Conservation (phyloP, 176 grass and related monocot species). For the Neostapfia colusana region DNA sequence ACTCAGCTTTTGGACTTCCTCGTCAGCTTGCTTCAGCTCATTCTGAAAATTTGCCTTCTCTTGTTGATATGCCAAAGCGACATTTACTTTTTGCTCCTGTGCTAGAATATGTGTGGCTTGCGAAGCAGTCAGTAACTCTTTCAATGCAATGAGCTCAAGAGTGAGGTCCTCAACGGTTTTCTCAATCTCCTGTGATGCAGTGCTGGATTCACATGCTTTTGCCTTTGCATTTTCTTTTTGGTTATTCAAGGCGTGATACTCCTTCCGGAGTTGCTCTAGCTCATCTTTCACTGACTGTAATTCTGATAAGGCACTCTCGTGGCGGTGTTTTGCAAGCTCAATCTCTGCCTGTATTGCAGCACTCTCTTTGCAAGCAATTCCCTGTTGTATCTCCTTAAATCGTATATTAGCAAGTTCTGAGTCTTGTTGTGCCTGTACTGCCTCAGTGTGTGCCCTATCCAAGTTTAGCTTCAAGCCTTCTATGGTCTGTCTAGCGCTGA, state of each 20-base stretch:
- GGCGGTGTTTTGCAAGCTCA: slow-evolving; percentile 54
- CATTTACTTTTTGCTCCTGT: slow-evolving; percentile 59
- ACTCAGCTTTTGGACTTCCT: slow-evolving; percentile 49
- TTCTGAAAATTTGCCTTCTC: slow-evolving; percentile 61
- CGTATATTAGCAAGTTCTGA: slow-evolving; percentile 58
- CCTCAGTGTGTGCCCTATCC: slow-evolving; percentile 60
- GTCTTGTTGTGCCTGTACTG: slow-evolving; percentile 67
- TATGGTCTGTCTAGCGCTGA: slow-evolving; percentile 43
- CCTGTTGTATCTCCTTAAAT: slow-evolving; percentile 64
- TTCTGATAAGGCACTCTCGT: slow-evolving; percentile 47
- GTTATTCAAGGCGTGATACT: slow-evolving; percentile 52
- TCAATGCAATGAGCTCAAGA: slow-evolving; percentile 53
- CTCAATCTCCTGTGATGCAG: slow-evolving; percentile 54
- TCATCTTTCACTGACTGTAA: slow-evolving; percentile 65
- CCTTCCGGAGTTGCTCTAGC: slow-evolving; percentile 55
- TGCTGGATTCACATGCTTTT: slow-evolving; percentile 47
- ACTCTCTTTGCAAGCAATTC: slow-evolving; percentile 52
- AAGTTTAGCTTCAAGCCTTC: slow-evolving; percentile 69
- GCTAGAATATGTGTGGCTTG: slow-evolving; percentile 63
- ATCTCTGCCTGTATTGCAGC: slow-evolving; percentile 62
- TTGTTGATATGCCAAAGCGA: slow-evolving; percentile 52
- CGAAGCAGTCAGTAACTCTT: slow-evolving; percentile 55
- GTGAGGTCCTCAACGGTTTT: slow-evolving; percentile 60
- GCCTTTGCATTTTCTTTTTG: slow-evolving; percentile 46
- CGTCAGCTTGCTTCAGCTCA: slow-evolving; percentile 62